Evolutionary conservation across 495 filamentous ascomycete species (phyloP).

Genomic region (Aspergillus steynii): DNA sequence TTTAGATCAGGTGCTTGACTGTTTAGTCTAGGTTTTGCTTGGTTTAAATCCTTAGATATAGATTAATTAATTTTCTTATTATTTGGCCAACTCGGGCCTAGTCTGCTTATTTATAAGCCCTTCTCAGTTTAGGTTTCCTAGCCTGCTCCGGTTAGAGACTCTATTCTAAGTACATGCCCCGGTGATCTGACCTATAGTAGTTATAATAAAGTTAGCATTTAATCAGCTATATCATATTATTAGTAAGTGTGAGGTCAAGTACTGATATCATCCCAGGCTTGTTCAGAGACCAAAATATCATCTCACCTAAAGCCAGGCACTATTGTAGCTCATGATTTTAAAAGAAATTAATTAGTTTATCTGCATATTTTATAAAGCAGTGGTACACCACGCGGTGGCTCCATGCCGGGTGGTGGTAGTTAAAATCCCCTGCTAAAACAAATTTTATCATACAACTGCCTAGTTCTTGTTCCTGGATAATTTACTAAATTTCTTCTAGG

Average conservation of each 20-base stretch:
- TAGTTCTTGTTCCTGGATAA: slow-evolving; percentile 14
- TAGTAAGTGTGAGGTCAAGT: slow-evolving; percentile 17
- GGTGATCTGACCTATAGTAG: slow-evolving; percentile 24
- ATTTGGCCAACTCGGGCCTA: slow-evolving; percentile 21
- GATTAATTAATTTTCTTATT: no score
- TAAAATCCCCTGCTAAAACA: slow-evolving; percentile 26
- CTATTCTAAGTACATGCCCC: slow-evolving; percentile 22
- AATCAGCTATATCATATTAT: slow-evolving; percentile 13
- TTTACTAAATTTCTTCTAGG: slow-evolving; percentile 21
- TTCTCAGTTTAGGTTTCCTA: slow-evolving; percentile 14
- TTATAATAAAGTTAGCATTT: slow-evolving; percentile 26
- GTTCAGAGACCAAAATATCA: slow-evolving; percentile 15
- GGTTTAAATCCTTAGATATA: slow-evolving; percentile 2
- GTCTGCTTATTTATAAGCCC: slow-evolving; percentile 26
- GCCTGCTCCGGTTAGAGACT: slow-evolving; percentile 14
- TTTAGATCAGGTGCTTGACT: no score
- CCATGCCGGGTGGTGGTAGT: slow-evolving; percentile 25
- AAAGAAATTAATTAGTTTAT: slow-evolving; percentile 20
- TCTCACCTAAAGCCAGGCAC: slow-evolving; percentile 9
- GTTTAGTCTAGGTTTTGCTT: slow-evolving; percentile 10
- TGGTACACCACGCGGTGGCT: slow-evolving; percentile 11
- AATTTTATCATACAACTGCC: slow-evolving; percentile 10
- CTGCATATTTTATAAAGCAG: slow-evolving; percentile 8
- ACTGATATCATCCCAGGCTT: slow-evolving; percentile 13
- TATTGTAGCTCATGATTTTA: slow-evolving; percentile 9